Base-by-base conservation (phyloP, 352 stramenopile species). In the Phytophthora pini region DNA sequence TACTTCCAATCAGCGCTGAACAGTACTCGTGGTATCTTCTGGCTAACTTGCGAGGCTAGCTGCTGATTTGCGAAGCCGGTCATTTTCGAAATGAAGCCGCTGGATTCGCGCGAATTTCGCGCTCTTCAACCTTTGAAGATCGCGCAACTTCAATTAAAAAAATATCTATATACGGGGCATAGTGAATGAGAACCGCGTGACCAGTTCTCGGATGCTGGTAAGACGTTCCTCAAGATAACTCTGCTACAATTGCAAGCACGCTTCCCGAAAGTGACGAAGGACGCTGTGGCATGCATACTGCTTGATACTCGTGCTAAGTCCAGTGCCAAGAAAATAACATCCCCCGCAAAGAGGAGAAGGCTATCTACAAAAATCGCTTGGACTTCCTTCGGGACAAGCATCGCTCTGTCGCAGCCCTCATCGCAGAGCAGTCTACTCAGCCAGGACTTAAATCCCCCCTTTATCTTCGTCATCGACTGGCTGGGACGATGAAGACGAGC, bases 401-500 rank as follows among this genome's bases (percentile, higher is more conserved):
- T 12, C 41, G 53, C 39, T 13, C 2, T 60, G n/a, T 44, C 15
- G 0, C 52, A 40, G 17, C 20, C 52, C 1, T 50, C 15, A 2
- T 51, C 52, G 0, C 52, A 60, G 26, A 60, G 9, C 27, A 57
- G 50, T 20, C 12, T 56, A 34, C 44, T 62, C 2, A 62, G 55
- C 8, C 55, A 62, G 17, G 55, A 49, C 3, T 27, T 39, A 6
- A 1, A 12, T 9, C 46, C 43, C 11, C 11, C 0, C 5, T 29
- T 27, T 38, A 7, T 61, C 31, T 13, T 34, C 56, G 1, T 6
- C 56, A 15, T 63, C 44, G 4, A 50, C 34, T 20, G 45, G 45
- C 4, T 56, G 56, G 32, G 45, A 63, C n/a, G 45, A 63, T 10
- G 45, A 50, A 36, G 56, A 63, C 15, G 26, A 63, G 3, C 56